Base-by-base conservation (phyloP, 2,329 filamentous ascomycete genomes). In the Dothistroma septosporum region DNA sequence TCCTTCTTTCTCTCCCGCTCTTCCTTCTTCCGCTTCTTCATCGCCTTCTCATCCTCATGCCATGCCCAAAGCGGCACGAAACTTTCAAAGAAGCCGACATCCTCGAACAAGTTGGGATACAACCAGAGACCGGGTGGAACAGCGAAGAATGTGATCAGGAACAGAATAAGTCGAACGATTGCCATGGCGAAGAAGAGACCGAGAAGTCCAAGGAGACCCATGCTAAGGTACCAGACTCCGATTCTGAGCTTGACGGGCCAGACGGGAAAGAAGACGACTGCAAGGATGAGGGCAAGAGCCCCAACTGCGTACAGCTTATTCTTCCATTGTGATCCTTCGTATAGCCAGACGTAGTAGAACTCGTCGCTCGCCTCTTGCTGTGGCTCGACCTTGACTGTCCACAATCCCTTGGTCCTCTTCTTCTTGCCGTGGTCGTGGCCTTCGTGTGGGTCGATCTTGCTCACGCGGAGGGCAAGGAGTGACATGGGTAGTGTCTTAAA, bases 101-200 rank as follows among this genome's bases (percentile, higher is more conserved):
- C 94, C 76, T 99, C 94, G 80, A 97, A 99, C 21, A 99, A 80
- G 74, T 99, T 99, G 53, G 94, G 94, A 78, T 93, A 99, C 49
- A 99, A 83, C 94, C 94, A 99, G n/a, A 99, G 82, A 70, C 94
- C 94, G 2, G 94, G 94, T 3, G 92, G 80, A 0, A 86, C 82
- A 16, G 83, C 82, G 73, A 97, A 96, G 77, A 96, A 92, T 22
- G 94, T 97, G 74, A 96, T 78, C 74, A 91, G 88, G 80, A 99
- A 99, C 31, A 99, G 82, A 63, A 99, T 96, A 59, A 97, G 83
- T 62, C 94, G 87, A 84, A 99, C 92, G 72, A 99, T 96, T 6
- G 93, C 90, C 94, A 99, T 97, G 72, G 87, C 85, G 77, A 99
- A 97, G 85, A 99, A 99, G 54, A 96, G 79, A 59, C 90, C 94